These are phyloP conservation scores for Sporobolomyces roseus DNA, from an alignment of 768 basidiomycete genomes.

Conservation along the genomic window DNA sequence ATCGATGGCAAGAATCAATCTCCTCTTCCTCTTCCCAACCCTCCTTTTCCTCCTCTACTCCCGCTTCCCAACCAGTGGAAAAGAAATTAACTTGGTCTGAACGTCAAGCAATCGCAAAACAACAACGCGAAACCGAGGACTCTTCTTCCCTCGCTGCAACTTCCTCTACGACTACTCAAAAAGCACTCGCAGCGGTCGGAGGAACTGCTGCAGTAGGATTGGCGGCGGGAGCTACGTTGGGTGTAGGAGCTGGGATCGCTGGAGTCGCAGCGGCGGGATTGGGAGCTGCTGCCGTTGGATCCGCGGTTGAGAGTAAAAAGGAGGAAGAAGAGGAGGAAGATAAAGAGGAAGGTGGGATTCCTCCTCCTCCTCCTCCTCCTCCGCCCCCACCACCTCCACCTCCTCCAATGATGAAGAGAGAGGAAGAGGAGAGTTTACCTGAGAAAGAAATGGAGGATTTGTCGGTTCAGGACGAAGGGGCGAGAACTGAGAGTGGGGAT, in stretches of 20 bases:
- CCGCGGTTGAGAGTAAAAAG: constrained; percentile 11
- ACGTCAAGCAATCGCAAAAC: constrained; percentile 84
- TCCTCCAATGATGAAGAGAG: constrained; percentile 42
- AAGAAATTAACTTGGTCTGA: constrained; percentile 94
- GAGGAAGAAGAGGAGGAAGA: constrained; percentile 34
- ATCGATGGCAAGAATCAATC: constrained; percentile 57
- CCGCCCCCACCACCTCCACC: constrained; percentile 53
- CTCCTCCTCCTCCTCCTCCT: constrained; percentile 51
- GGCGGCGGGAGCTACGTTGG: constrained; percentile 41
- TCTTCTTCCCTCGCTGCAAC: constrained; percentile 50
- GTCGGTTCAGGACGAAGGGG: not conserved
- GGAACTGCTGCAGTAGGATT: constrained; percentile 55
- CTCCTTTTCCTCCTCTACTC: constrained; percentile 2
- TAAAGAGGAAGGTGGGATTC: constrained; percentile 53
- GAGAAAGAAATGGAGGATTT: constrained; percentile 7
- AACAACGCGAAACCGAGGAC: constrained; percentile 71
- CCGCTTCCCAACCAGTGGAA: constrained; percentile 48
- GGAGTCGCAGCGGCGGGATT: constrained; percentile 41
- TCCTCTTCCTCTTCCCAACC: constrained; percentile 20
- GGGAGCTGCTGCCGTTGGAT: constrained; percentile 19
- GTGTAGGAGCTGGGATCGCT: constrained; percentile 23
- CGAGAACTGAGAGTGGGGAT: not conserved
- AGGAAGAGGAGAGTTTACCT: constrained; percentile 26
- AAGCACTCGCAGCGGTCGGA: constrained; percentile 49
- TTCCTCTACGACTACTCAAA: not conserved